Evolutionary conservation across 331 rosid genomes (phyloP).

Genomic region (Pyracantha coccinea): DNA sequence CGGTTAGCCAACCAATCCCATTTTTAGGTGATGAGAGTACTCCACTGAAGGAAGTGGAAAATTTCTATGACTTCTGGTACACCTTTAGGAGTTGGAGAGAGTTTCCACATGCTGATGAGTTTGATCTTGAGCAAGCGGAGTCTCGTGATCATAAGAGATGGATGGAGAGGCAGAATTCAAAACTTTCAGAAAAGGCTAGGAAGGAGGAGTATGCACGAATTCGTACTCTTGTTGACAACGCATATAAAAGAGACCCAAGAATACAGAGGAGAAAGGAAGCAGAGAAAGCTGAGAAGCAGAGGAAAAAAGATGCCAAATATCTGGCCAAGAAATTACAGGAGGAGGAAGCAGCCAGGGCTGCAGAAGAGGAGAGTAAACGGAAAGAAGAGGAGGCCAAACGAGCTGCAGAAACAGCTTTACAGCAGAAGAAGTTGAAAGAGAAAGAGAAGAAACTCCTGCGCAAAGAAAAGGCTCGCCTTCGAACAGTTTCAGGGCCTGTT

Average conservation of each 20-base stretch:
- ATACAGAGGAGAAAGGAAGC: slow-evolving; percentile 79
- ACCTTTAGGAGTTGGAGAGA: slow-evolving; percentile 93
- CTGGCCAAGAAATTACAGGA: slow-evolving; percentile 81
- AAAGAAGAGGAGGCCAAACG: slow-evolving; percentile 79
- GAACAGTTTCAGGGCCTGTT: slow-evolving; percentile 61
- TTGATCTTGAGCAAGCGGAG: slow-evolving; percentile 95
- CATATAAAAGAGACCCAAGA: slow-evolving; percentile 90
- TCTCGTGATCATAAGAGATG: slow-evolving; percentile 94
- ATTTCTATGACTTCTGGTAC: slow-evolving; percentile 90
- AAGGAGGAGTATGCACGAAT: slow-evolving; percentile 83
- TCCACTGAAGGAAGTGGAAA: slow-evolving; percentile 59
- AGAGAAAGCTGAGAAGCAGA: slow-evolving; percentile 83
- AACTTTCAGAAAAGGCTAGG: slow-evolving; percentile 87
- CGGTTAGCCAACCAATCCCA: slow-evolving; percentile 73
- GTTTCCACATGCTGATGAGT: slow-evolving; percentile 95
- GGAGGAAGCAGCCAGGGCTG: slow-evolving; percentile 84
- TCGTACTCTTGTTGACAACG: slow-evolving; percentile 86
- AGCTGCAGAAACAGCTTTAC: slow-evolving; percentile 76
- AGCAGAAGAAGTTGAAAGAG: slow-evolving; percentile 78
- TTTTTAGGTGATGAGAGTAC: slow-evolving; percentile 69
- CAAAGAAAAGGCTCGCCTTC: slow-evolving; percentile 82
- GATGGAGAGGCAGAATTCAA: slow-evolving; percentile 99
- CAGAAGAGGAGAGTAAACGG: slow-evolving; percentile 62
- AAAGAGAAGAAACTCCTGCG: slow-evolving; percentile 95
- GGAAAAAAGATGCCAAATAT: slow-evolving; percentile 77